Base-by-base conservation (phyloP, 805 yeast genomes). In the Candida odintsovae region DNA sequence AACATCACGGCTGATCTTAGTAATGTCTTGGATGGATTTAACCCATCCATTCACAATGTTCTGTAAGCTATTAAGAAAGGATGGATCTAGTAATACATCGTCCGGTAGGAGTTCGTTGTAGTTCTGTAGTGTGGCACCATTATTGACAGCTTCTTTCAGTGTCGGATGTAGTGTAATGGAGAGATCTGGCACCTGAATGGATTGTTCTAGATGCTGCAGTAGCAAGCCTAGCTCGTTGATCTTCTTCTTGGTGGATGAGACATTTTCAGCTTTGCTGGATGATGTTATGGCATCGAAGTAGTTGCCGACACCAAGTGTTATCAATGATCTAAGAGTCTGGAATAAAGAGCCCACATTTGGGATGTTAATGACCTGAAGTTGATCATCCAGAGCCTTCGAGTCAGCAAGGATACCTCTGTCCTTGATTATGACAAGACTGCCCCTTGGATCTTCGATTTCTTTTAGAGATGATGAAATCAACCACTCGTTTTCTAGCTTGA, bases 21-120 rank as follows among this genome's bases (percentile, higher is more conserved):
- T 77, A 6, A 88, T 68, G 1, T 71, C 62, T 50, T 81, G 83
- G 13, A 83, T 76, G 29, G 77, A 75, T 50, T 72, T 77, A 16
- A 83, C 78, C 97, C 97, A 90, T 3, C 69, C 68, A 55, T 86
- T 86, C 10, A 82, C 95, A 2, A 72, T 71, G 3, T 72, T 63
- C 45, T 94, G 95, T n/a, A 89, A 64, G 40, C 71, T 71, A 55
- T 90, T 90, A 39, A 90, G 66, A 48, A 83, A 74, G 0, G 62
- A 55, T 0, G 85, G 63, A 53, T 86, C 89, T 1, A 65, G 53
- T 0, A 78, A 54, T 6, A 72, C 53, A 0, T 62, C 63, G 1
- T 68, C 67, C 0, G 73, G 62, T 3, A 76, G 52, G 36, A 57
- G 49, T 39, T 63, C 52, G 20, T 53, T 45, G 47, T 56, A 52